A percentile compares a stretch with the other conserved stretches of the same genome.
Conservation (phyloP, 2,329 filamentous ascomycete genomes). For the Arthrobotrys sinensis region DNA sequence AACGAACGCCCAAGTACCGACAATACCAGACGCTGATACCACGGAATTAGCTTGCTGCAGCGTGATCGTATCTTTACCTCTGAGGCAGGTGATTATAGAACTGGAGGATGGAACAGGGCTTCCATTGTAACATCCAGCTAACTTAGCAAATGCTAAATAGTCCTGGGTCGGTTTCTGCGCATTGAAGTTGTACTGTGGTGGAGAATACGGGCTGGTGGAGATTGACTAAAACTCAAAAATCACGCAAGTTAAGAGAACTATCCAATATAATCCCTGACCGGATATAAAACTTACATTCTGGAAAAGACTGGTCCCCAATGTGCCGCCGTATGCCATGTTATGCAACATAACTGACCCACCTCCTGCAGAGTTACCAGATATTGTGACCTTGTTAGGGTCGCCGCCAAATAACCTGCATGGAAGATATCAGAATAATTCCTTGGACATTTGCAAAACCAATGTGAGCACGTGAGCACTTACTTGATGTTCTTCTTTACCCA, state of each 20-base stretch:
- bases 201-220: conserved; percentile 21
- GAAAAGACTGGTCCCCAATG: conserved; percentile 15
- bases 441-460: neutral
- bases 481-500: conserved; percentile 85
- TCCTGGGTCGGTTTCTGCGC: conserved; percentile 18
- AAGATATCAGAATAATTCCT: conserved; percentile 2
- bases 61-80: conserved; percentile 11
- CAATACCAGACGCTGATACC: conserved; percentile 26
- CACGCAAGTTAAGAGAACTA: neutral
- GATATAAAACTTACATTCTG: conserved; percentile 14
- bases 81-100: conserved; percentile 19
- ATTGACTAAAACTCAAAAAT: conserved; percentile 10
- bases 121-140: conserved; percentile 24
- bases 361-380: conserved; percentile 82
- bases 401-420: conserved; percentile 76
- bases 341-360: conserved; percentile 53
- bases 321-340: conserved; percentile 36
- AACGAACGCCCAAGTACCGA: conserved; percentile 20
- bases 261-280: neutral
- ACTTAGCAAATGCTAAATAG: conserved; percentile 19
- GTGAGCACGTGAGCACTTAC: neutral
- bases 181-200: conserved; percentile 25
- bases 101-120: neutral
- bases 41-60: conserved; percentile 29
- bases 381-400: conserved; percentile 82